Percentiles rank a stretch among this genome's conserved stretches.
Evolutionary conservation across 179 eudicot species (phyloP).

Genomic region (Dionaea muscipula): DNA sequence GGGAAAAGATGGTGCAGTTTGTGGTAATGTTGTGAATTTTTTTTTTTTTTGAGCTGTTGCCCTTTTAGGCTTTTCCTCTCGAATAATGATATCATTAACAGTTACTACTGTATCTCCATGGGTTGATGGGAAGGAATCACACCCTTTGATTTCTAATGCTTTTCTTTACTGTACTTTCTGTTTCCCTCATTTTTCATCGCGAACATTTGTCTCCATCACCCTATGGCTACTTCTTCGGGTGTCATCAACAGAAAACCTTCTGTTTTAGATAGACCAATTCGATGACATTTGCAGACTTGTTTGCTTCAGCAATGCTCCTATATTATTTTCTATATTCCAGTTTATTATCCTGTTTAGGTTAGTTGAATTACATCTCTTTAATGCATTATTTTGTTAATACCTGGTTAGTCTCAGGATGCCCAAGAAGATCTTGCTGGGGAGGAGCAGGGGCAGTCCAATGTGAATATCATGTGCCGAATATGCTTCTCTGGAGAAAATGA

Average conservation of each 20-base stretch:
- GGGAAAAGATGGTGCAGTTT: too few species aligned
- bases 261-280: too few species aligned
- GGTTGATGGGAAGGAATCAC: background rate
- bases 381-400: background rate
- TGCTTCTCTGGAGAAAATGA: constrained; percentile 84
- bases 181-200: background rate
- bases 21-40: background rate
- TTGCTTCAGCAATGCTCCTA: too few species aligned
- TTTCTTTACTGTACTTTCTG: too few species aligned
- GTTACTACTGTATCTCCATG: background rate
- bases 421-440: constrained; percentile 43
- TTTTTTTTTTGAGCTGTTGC: background rate
- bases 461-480: constrained; percentile 76
- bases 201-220: background rate
- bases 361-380: background rate
- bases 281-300: too few species aligned
- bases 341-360: too few species aligned
- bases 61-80: too few species aligned
- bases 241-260: too few species aligned
- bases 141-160: too few species aligned
- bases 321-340: too few species aligned
- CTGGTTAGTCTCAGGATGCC: constrained; percentile 29
- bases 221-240: background rate
- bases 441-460: constrained; percentile 43
- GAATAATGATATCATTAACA: too few species aligned